phyloP scores from a whole-genome alignment of 345 rosid genomes.

The Acer negundo region DNA sequence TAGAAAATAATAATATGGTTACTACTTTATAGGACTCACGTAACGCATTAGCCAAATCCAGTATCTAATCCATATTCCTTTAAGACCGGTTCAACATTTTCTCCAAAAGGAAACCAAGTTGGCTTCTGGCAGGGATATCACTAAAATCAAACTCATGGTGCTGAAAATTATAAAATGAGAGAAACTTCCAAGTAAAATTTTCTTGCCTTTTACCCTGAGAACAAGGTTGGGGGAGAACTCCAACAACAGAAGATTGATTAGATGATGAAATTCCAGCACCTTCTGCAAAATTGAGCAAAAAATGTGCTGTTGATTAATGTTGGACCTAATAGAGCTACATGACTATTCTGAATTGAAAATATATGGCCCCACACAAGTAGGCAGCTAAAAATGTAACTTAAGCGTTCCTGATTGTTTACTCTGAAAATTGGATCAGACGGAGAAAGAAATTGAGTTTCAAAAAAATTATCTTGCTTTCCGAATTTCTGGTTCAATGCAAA shows the following conservation, averaged over 20 bases:
- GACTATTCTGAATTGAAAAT: constrained; percentile 8
- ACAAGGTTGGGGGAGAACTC: constrained; percentile 77
- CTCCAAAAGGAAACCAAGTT: constrained; percentile 4
- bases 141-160: neutral
- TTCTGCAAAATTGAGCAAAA: constrained; percentile 50
- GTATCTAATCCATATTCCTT: constrained; percentile 10
- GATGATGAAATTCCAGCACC: constrained; percentile 60
- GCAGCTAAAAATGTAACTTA: constrained; percentile 6
- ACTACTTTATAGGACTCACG: neutral
- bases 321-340: constrained; percentile 10
- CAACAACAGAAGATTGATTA: constrained; percentile 61
- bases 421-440: neutral
- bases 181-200: constrained; percentile 17
- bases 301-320: constrained; percentile 3
- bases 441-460: neutral
- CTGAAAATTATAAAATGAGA: constrained; percentile 14
- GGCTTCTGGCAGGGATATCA: constrained; percentile 2
- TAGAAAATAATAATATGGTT: neutral
- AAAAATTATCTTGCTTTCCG: neutral
- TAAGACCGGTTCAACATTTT: constrained; percentile 1
- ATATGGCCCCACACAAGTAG: neutral
- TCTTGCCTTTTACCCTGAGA: constrained; percentile 72
- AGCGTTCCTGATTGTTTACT: constrained; percentile 10
- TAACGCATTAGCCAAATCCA: constrained; percentile 10
- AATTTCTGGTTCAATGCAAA: neutral